phyloP scores from a whole-genome alignment of 441 rosid genomes.

The Rhodomyrtus psidioides region DNA sequence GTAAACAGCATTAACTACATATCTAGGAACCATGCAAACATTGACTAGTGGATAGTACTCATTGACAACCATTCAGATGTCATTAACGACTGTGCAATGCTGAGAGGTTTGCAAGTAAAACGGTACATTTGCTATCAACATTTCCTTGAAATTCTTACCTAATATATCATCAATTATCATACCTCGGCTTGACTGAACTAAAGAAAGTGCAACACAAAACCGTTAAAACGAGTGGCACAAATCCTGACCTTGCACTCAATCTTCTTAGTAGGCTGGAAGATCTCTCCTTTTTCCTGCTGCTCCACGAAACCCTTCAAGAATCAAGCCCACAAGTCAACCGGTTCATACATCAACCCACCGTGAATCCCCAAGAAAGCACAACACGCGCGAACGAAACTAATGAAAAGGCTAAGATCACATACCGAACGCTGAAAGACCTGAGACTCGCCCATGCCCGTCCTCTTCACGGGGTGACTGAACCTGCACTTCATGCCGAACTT shows the following conservation, averaged over 20 bases:
- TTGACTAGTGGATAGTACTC: background rate
- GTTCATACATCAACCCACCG: background rate
- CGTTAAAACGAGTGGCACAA: background rate
- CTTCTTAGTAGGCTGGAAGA: background rate
- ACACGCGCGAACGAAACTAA: background rate
- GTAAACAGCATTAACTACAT: background rate
- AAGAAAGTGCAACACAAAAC: background rate
- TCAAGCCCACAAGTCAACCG: background rate
- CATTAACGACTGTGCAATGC: background rate
- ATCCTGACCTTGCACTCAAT: constrained; percentile 27
- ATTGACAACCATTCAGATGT: background rate
- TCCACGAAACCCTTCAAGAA: constrained; percentile 6
- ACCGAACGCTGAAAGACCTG: background rate
- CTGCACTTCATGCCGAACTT: constrained; percentile 19
- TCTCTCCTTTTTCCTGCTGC: constrained; percentile 7
- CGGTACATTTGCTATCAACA: background rate
- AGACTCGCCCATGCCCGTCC: background rate
- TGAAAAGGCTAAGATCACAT: background rate
- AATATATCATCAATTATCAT: background rate
- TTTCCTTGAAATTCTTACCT: background rate
- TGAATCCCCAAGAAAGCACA: background rate
- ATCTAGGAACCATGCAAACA: background rate
- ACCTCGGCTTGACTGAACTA: background rate
- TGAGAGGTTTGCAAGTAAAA: background rate
- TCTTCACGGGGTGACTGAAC: constrained; percentile 18